These are phyloP conservation scores for Ailanthus altissimus DNA, from an alignment of 345 rosid species.

Conservation along the genomic window DNA sequence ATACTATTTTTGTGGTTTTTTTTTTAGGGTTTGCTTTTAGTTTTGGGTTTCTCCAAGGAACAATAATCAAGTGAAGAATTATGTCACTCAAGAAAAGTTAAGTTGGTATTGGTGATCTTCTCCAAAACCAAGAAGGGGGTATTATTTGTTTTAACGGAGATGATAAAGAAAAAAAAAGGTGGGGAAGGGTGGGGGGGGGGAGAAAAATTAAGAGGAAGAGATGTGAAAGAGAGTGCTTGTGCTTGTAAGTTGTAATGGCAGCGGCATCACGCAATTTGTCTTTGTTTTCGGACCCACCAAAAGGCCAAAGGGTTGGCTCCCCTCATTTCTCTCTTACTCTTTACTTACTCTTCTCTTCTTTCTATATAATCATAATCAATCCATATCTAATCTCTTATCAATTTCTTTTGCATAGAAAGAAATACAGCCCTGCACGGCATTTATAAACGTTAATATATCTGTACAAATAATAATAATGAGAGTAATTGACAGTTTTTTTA, in stretches of 20 bases:
- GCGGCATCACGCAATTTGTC: constrained; percentile 44
- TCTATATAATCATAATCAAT: neutral
- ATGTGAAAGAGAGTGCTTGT: constrained; percentile 40
- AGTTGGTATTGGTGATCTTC: constrained; percentile 34
- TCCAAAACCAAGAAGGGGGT: constrained; percentile 35
- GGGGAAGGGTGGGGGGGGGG: too few relatives aligned
- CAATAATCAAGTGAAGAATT: neutral
- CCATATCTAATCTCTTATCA: neutral
- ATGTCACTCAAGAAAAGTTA: constrained; percentile 22
- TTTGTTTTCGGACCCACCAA: constrained; percentile 34
- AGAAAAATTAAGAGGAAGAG: constrained; percentile 6
- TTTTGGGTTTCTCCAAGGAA: neutral
- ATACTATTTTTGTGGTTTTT: too few relatives aligned
- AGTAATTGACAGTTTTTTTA: too few relatives aligned
- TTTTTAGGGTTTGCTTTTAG: too few relatives aligned
- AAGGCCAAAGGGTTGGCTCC: constrained; percentile 17
- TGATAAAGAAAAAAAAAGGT: constrained; percentile 34
- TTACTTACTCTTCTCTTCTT: neutral
- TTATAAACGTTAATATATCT: neutral
- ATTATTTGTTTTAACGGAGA: constrained; percentile 26
- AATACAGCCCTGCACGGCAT: constrained; percentile 31
- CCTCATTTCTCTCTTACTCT: neutral
- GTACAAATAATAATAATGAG: neutral
- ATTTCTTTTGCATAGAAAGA: neutral
- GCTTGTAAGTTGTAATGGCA: neutral